A percentile compares a stretch with the other conserved stretches of the same genome.
Conservation (phyloP, 108 stramenopile genomes). For the Conticribra guillardii region DNA sequence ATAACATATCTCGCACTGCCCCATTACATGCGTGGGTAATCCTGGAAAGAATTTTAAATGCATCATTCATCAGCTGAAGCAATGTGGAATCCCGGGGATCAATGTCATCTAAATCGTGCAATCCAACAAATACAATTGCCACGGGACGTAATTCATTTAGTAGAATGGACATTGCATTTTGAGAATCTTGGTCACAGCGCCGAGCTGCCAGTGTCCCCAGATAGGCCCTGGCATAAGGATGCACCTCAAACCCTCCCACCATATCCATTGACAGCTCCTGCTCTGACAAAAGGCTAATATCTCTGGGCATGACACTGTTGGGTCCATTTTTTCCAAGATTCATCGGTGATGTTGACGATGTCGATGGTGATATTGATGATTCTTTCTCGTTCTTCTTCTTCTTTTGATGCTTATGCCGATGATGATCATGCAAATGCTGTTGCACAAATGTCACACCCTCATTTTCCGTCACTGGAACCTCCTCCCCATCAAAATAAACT, state of each 20-base stretch:
- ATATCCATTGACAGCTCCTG: slow-evolving; percentile 23
- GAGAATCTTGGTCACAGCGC: slow-evolving; percentile 46
- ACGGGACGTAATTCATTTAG: slow-evolving; percentile 53
- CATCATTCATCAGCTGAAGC: slow-evolving; percentile 50
- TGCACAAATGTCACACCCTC: slow-evolving; percentile 30
- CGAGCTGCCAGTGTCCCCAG: slow-evolving; percentile 49
- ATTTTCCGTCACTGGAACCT: slow-evolving; percentile 35
- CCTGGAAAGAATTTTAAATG: slow-evolving; percentile 50
- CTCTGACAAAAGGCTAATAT: slow-evolving; percentile 24
- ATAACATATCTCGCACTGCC: slow-evolving; percentile 56
- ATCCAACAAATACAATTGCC: slow-evolving; percentile 52
- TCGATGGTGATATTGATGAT: neutral
- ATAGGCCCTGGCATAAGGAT: slow-evolving; percentile 44
- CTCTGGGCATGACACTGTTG: slow-evolving; percentile 31
- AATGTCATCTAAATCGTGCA: slow-evolving; percentile 55
- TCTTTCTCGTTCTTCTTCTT: slow-evolving; percentile 4
- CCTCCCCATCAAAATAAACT: slow-evolving; percentile 40
- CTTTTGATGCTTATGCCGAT: too few species aligned
- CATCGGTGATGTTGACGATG: neutral
- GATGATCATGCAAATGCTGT: too few species aligned
- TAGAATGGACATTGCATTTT: slow-evolving; percentile 55
- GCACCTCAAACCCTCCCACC: slow-evolving; percentile 39
- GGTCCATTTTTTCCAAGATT: too few species aligned
- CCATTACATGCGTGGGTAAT: slow-evolving; percentile 56
- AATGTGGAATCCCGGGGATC: slow-evolving; percentile 48